Evolutionary conservation across 2,329 filamentous ascomycete species (phyloP).

Genomic region (Massarina eburnea): DNA sequence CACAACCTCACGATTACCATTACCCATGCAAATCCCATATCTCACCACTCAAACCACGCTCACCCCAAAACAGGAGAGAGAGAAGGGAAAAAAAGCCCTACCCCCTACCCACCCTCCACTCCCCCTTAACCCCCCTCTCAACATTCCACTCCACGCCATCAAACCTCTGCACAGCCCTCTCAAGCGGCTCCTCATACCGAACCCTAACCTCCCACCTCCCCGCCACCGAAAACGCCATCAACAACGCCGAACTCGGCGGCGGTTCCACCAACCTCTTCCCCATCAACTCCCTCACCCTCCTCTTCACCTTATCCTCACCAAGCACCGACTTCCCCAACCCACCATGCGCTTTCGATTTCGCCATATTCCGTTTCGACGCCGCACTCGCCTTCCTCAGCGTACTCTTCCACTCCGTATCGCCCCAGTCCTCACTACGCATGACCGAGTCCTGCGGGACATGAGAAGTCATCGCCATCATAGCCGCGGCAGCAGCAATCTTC

Average conservation of each 20-base stretch:
- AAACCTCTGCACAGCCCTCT: neutral
- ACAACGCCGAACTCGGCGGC: conserved; percentile 5
- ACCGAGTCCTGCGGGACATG: conserved; percentile 2
- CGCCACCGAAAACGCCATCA: conserved; percentile 17
- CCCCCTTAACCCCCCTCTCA: neutral
- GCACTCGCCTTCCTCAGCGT: neutral
- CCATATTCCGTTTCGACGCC: no score
- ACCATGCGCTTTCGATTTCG: no score
- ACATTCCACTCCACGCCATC: neutral
- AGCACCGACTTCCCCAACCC: neutral
- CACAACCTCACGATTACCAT: no score
- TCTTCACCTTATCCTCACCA: neutral
- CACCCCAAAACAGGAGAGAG: no score
- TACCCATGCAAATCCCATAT: no score
- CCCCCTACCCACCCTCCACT: neutral
- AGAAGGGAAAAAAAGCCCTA: no score
- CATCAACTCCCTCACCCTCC: neutral
- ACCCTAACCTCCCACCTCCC: conserved; percentile 23
- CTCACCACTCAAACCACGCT: no score
- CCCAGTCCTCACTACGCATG: conserved; percentile 13
- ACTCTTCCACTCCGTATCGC: neutral
- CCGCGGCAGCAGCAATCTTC: conserved; percentile 9
- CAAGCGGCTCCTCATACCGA: conserved; percentile 15
- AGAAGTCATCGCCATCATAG: conserved; percentile 18
- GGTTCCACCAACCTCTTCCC: neutral